Base-by-base conservation (phyloP, 2,329 filamentous ascomycete genomes). In the Arthrobotrys sinensis region DNA sequence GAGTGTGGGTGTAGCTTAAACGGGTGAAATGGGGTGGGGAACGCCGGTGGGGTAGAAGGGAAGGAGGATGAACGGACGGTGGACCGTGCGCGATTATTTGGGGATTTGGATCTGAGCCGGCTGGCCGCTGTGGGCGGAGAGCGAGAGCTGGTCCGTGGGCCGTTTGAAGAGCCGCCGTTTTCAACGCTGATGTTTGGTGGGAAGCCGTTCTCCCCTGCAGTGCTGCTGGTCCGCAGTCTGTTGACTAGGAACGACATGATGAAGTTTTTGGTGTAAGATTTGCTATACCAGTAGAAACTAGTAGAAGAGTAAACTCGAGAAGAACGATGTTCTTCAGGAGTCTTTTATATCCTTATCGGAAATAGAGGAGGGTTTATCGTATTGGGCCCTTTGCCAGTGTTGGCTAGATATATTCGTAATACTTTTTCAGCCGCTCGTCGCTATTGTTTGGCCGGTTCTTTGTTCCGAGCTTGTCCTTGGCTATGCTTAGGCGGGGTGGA, bases 11-110 rank as follows among this genome's bases (percentile, higher is more conserved):
- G 68, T 19, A 79, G 64, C 24, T 79, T 79, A 21, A 79, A 79
- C 10, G 69, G 69, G 69, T 79, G 76, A 50, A 79, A 79, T 5
- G 76, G 76, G 11, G 76, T 79, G 34, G 76, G 76, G 76, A 79
- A 79, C 6, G 76, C 52, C 12, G 76, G 69, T 34, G 69, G 75
- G 63, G 36, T 69, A 8, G 32, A 38, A 11, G 70, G 76, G 55
- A 78, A 78, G 16, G 75, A 78, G 16, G 67, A 64, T 7, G 75
- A n/a, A 45, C 75, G 75, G 45, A 71, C 67, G 3, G 32, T 2
- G 12, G 75, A 78, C 2, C 67, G 62, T 14, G 75, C 48, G 43
- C 75, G 65, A 6, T 62, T 60, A 19, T 48, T 72, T 21, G 75
- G 75, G 12, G 75, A 78, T 21, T 64, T 78, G 45, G 75, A 78